Evolutionary conservation across 495 filamentous ascomycete species (phyloP).

Genomic region (Bacidia rubella): DNA sequence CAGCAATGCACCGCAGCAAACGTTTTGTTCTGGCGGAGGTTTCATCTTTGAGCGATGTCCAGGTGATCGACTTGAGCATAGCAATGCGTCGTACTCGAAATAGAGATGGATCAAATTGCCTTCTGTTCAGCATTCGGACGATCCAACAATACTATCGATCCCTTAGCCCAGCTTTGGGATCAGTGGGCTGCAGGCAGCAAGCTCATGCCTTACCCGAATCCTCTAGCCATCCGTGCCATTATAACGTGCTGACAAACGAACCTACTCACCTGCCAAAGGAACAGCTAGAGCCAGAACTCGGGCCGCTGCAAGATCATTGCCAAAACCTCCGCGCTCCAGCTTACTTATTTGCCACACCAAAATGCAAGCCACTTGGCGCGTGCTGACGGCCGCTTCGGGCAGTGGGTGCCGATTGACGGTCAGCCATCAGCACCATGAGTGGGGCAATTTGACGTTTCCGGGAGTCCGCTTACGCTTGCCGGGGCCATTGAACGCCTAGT

Average conservation of each 20-base stretch:
- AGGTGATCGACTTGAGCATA: neutral
- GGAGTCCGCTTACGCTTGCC: too few relatives aligned
- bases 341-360: neutral
- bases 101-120: neutral
- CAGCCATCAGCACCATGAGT: neutral
- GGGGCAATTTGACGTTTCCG: neutral
- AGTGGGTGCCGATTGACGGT: neutral
- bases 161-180: neutral
- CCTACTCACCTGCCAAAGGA: neutral
- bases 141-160: neutral
- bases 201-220: neutral
- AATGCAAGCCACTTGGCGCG: neutral
- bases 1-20: neutral
- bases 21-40: neutral
- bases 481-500: too few relatives aligned
- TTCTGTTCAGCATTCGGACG: neutral
- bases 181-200: neutral
- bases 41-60: neutral
- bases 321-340: neutral
- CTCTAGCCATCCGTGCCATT: neutral
- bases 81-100: neutral
- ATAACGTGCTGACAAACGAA: neutral
- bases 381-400: neutral
- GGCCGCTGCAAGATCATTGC: neutral
- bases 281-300: neutral